These are phyloP conservation scores for Annulohypoxylon moriforme DNA, from an alignment of 495 filamentous ascomycete species.

Conservation along the genomic window DNA sequence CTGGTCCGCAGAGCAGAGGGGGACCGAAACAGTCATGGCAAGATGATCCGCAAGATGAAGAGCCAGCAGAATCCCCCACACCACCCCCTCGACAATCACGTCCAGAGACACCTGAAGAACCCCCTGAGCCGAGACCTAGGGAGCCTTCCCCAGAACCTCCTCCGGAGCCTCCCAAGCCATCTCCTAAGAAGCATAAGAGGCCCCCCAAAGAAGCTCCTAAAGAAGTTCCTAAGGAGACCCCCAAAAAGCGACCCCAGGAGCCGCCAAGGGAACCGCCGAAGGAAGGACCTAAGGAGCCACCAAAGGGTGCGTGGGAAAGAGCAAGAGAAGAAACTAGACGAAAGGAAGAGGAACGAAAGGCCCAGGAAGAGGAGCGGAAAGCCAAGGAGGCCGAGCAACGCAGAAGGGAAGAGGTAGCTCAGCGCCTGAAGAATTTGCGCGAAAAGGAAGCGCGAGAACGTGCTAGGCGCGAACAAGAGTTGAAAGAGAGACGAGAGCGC, in stretches of 20 bases:
- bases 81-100: slow-evolving; percentile 29
- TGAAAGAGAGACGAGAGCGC: slow-evolving; percentile 56
- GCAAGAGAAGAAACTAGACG: slow-evolving; percentile 75
- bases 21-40: slow-evolving; percentile 59
- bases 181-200: background rate
- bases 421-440: slow-evolving; percentile 63
- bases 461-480: slow-evolving; percentile 63
- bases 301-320: slow-evolving; percentile 72
- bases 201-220: background rate
- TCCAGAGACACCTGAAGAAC: background rate
- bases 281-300: slow-evolving; percentile 37
- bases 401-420: slow-evolving; percentile 62
- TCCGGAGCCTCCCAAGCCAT: background rate
- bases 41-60: slow-evolving; percentile 48
- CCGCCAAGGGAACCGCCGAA: slow-evolving; percentile 13
- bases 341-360: slow-evolving; percentile 64
- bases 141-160: slow-evolving; percentile 6
- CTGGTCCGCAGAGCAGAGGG: slow-evolving; percentile 45
- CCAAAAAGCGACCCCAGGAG: slow-evolving; percentile 5
- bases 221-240: background rate
- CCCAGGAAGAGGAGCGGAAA: slow-evolving; percentile 63
- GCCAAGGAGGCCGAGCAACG: slow-evolving; percentile 61
- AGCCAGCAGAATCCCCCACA: slow-evolving; percentile 31
- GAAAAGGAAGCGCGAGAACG: slow-evolving; percentile 72
- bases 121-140: background rate